Base-by-base conservation (phyloP, 805 yeast genomes). In the Kockiozyma suomiensis region DNA sequence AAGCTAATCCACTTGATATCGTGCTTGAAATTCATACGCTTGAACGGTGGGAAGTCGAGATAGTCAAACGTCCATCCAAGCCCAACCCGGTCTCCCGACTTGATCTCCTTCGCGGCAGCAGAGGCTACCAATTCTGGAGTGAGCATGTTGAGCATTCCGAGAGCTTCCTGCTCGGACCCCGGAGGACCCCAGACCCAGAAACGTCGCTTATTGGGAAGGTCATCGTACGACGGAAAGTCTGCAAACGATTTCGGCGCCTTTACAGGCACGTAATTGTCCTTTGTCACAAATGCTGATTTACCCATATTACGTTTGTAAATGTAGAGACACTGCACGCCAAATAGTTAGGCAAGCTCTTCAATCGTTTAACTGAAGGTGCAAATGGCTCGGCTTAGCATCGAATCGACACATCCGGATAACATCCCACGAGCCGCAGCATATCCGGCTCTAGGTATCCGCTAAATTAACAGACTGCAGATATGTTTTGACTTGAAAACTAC, bases 141-240 rank as follows among this genome's bases (percentile, higher is more conserved):
- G 41, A 68, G 56, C 54, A 67, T 58, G 50, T 64, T 66, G 35
- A 68, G 67, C 66, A 60, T 69, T 17, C 71, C 71, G n/a, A 68
- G 64, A 13, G 63, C 70, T 40, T 69, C 71, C 23, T 66, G 67
- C 30, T 55, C 66, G 12, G 72, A 69, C n/a, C 72, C 72, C 0
- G 69, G 65, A 2, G 70, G 69, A 8, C 67, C 67, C 70, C 70
- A 69, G 21, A 64, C 67, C 73, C 73, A 70, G 57, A 43, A 69
- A 37, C 67, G 68, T 6, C 59, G 59, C 51, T 66, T 67, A 56
- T 67, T 59, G 4, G 66, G 66, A 3, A 69, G 64, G 21, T 67
- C 66, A 37, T 66, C 68, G 52, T 47, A 69, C 19, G 59, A 26
- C 13, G 71, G 72, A 43, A 69, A 61, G 32, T 63, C 68, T 23